phyloP scores from a whole-genome alignment of 768 basidiomycete species.

The Lactifluus echinatus region DNA sequence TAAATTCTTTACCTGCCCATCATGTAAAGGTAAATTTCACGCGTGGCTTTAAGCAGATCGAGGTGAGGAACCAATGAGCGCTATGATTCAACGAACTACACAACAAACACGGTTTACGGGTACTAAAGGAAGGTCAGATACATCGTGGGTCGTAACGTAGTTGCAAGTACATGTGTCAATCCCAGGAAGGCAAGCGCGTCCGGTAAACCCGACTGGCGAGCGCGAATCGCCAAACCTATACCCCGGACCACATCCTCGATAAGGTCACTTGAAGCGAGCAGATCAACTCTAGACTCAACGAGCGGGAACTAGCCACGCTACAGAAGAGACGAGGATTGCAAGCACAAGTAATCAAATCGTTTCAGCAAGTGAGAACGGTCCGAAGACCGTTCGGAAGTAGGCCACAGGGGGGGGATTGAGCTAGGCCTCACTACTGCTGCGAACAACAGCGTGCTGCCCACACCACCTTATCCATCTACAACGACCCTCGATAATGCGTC shows the following conservation, averaged over 20 bases:
- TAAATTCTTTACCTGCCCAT: background rate
- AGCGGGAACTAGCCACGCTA: conserved; percentile 19
- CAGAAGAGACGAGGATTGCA: conserved; percentile 19
- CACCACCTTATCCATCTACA: conserved; percentile 3
- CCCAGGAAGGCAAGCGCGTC: conserved; percentile 2
- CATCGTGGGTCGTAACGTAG: conserved; percentile 2
- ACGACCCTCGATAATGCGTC: conserved; percentile 1
- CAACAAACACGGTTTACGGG: background rate
- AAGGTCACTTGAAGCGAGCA: conserved; percentile 4
- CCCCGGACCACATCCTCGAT: conserved; percentile 3
- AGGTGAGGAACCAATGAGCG: conserved; percentile 1
- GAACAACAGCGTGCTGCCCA: background rate
- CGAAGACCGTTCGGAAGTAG: background rate
- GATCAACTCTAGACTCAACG: conserved; percentile 19
- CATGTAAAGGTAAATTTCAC: background rate
- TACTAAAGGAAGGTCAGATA: background rate
- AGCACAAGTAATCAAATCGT: background rate
- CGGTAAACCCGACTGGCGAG: conserved; percentile 22
- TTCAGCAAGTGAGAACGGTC: background rate
- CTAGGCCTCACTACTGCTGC: background rate
- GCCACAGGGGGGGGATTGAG: background rate
- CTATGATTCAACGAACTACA: conserved; percentile 9
- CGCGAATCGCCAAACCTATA: conserved; percentile 15
- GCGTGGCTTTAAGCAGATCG: background rate
- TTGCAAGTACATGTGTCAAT: background rate